Conservation (phyloP, 495 filamentous ascomycete species). For the Daldinia loculata region DNA sequence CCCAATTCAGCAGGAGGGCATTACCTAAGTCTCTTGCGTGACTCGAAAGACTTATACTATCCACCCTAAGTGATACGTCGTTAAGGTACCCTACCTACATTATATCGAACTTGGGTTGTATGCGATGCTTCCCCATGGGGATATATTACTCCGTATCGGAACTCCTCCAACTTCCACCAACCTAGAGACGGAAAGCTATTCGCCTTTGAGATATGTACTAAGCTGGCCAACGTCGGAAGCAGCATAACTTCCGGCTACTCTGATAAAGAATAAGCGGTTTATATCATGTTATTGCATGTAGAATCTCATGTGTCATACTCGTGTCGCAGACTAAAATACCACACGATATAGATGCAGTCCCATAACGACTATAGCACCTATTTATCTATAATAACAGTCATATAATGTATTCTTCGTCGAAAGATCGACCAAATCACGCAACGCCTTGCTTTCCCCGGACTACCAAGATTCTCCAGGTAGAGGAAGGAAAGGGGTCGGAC, state of each 20-base stretch:
- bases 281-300: slow-evolving; percentile 18
- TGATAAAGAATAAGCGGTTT: slow-evolving; percentile 12
- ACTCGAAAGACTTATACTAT: slow-evolving; percentile 6
- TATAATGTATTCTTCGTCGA: slow-evolving; percentile 19
- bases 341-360: slow-evolving; percentile 6
- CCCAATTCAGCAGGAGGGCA: slow-evolving; percentile 29
- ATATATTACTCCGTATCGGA: slow-evolving; percentile 33
- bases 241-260: slow-evolving; percentile 14
- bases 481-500: slow-evolving; percentile 16
- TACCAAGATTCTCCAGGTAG: slow-evolving; percentile 1
- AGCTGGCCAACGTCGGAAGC: slow-evolving; percentile 24
- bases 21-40: slow-evolving; percentile 14
- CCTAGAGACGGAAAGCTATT: not conserved
- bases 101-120: slow-evolving; percentile 10
- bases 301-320: slow-evolving; percentile 12
- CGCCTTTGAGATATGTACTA: slow-evolving; percentile 8
- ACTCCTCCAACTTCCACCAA: slow-evolving; percentile 9
- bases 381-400: slow-evolving; percentile 34
- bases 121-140: slow-evolving; percentile 25
- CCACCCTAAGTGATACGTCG: not conserved
- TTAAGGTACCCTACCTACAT: slow-evolving; percentile 11
- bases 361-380: slow-evolving; percentile 26
- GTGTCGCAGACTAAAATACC: slow-evolving; percentile 3
- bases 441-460: slow-evolving; percentile 33
- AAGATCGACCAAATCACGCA: slow-evolving; percentile 38